phyloP scores from a whole-genome alignment of 768 basidiomycete genomes.

The Termitomyces titanicus region DNA sequence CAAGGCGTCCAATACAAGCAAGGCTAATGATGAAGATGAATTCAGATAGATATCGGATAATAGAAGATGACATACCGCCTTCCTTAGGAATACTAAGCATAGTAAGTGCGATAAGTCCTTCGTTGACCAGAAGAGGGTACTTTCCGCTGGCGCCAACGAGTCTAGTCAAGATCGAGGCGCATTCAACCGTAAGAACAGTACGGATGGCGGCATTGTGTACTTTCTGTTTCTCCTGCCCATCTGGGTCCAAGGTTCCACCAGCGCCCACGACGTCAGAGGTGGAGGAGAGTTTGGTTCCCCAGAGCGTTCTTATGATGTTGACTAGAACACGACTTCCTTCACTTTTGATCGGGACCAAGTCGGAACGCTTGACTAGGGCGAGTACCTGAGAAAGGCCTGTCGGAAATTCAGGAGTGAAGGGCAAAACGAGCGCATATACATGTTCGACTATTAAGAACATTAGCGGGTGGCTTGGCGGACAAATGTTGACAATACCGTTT shows the following conservation, averaged over 20 bases:
- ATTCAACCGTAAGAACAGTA: conserved; percentile 47
- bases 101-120: conserved; percentile 81
- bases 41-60: neutral
- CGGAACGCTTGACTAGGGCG: conserved; percentile 71
- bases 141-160: conserved; percentile 74
- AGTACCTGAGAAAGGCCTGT: conserved; percentile 69
- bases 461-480: neutral
- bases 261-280: conserved; percentile 19
- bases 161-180: conserved; percentile 59
- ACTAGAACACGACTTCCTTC: conserved; percentile 89
- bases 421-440: conserved; percentile 50
- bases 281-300: conserved; percentile 45
- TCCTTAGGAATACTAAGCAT: conserved; percentile 62
- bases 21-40: conserved; percentile 37
- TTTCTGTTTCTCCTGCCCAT: conserved; percentile 38
- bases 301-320: conserved; percentile 78
- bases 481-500: conserved; percentile 47
- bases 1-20: conserved; percentile 60
- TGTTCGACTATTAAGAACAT: conserved; percentile 33
- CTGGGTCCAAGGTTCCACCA: conserved; percentile 23
- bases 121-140: conserved; percentile 85
- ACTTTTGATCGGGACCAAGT: conserved; percentile 78
- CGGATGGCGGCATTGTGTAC: conserved; percentile 53
- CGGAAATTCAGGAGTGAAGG: conserved; percentile 27
- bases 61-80: conserved; percentile 51